Evolutionary conservation across 2,329 filamentous ascomycete species (phyloP).

Genomic region (Pestalotiopsis fici): DNA sequence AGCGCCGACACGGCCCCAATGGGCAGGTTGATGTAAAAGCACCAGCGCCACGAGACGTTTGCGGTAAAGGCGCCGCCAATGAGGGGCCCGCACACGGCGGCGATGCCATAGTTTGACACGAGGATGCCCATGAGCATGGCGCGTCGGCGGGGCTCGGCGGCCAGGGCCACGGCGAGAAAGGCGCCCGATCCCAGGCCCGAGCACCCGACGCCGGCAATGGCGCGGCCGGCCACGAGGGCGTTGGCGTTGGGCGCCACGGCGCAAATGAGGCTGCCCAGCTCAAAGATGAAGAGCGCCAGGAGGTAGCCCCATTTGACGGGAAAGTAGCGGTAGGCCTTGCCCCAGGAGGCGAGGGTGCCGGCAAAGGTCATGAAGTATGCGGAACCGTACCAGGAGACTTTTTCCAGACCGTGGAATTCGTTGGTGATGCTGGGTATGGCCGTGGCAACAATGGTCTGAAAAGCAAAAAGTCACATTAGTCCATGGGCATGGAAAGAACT

Average conservation of each 20-base stretch:
- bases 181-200: not conserved
- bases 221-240: conserved; percentile 43
- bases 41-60: conserved; percentile 38
- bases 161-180: not conserved
- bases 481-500: accelerated
- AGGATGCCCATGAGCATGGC: conserved; percentile 34
- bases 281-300: conserved; percentile 38
- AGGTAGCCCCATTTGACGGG: conserved; percentile 33
- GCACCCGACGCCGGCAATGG: not conserved
- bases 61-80: conserved; percentile 39
- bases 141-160: conserved; percentile 19
- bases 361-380: conserved; percentile 37
- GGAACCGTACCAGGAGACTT: conserved; percentile 37
- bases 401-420: conserved; percentile 35
- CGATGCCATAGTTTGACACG: conserved; percentile 36
- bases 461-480: not conserved
- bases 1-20: conserved; percentile 31
- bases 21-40: conserved; percentile 41
- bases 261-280: conserved; percentile 53
- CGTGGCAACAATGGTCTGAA: not conserved
- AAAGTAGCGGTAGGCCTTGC: conserved; percentile 40
- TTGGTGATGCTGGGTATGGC: conserved; percentile 39
- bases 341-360: conserved; percentile 40
- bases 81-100: conserved; percentile 35
- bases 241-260: conserved; percentile 54